These are phyloP conservation scores for Glycine soja DNA, from an alignment of 306 rosid species.

Conservation along the genomic window DNA sequence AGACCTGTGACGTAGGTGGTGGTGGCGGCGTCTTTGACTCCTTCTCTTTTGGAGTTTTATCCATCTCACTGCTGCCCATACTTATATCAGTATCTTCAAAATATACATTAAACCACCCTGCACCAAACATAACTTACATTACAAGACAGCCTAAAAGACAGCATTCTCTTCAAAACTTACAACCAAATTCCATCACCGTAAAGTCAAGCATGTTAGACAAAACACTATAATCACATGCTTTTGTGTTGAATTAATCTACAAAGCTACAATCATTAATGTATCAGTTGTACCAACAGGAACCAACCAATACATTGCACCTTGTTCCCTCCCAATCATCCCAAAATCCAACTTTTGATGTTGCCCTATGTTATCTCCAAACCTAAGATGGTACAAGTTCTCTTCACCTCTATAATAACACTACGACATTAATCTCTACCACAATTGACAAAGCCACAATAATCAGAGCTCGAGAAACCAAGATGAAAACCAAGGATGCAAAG, in stretches of 20 bases:
- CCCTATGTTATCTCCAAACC: conserved; percentile 32
- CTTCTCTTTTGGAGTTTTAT: conserved; percentile 79
- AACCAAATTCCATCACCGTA: conserved; percentile 17
- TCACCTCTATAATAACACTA: conserved; percentile 17
- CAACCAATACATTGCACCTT: conserved; percentile 34
- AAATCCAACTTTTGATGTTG: conserved; percentile 19
- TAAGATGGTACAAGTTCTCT: conserved; percentile 22
- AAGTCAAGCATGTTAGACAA: conserved; percentile 14
- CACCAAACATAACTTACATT: conserved; percentile 51
- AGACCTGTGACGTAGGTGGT: conserved; percentile 78
- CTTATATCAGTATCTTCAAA: conserved; percentile 48
- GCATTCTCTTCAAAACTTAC: conserved; percentile 16
- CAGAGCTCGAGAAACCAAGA: conserved; percentile 29
- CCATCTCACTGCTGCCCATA: conserved; percentile 88
- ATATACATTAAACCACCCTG: conserved; percentile 63
- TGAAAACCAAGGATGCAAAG: conserved; percentile 12
- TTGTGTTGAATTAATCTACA: conserved; percentile 29
- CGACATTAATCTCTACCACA: conserved; percentile 26
- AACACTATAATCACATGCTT: conserved; percentile 24
- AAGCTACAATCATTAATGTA: conserved; percentile 25
- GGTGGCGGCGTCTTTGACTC: conserved; percentile 76
- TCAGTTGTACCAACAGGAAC: not conserved
- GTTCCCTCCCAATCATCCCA: conserved; percentile 38
- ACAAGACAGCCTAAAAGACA: conserved; percentile 42
- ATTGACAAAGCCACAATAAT: conserved; percentile 7